Base-by-base conservation (phyloP, 495 filamentous ascomycete species). In the Xylaria sp. region DNA sequence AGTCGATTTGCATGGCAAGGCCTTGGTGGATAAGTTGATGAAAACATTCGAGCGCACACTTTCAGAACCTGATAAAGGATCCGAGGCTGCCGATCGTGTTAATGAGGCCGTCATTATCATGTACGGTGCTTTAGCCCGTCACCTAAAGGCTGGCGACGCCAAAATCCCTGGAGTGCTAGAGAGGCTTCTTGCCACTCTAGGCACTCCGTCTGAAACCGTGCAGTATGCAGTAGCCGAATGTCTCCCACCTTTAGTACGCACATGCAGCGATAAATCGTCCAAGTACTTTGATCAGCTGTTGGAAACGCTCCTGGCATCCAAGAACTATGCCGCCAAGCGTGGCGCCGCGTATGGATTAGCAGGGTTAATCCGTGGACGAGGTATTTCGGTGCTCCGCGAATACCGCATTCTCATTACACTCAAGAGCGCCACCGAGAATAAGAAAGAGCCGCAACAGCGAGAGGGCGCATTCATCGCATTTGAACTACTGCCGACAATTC, bases 41-140 rank as follows among this genome's bases (percentile, higher is more conserved):
- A 88, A 91, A 74, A 90, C 93, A 0, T 94, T 98, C 74, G 95
- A 99, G 79, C 85, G 85, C 9, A 92, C 92, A 0, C 86, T 99
- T 5, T 94, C 94, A 74, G 89, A 88, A 11, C 92, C 93, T 0
- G 92, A 95, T 78, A 91, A 92, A 72, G 90, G 89, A 21, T 92
- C 91, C 4, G 88, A 93, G 73, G 88, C 88, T 31, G 90, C 90
- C 9, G 96, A 99, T 75, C 86, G 91, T 52, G 92, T 98, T 72
- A 97, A 97, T 75, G 96, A 99, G 82, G 96, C 96, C 5, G 94
- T 99, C 33, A 93, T 99, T 71, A 94, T 99, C 68, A 90, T 99
- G 71, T 99, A 98, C 75, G 96, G 96, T 75, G 94, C 96, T 41
- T 82, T 99, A 17, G 96, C 94, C 15, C 87, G 93, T 35, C 96